Conservation (phyloP, 2,329 filamentous ascomycete species). For the Exserohilum turcica region DNA sequence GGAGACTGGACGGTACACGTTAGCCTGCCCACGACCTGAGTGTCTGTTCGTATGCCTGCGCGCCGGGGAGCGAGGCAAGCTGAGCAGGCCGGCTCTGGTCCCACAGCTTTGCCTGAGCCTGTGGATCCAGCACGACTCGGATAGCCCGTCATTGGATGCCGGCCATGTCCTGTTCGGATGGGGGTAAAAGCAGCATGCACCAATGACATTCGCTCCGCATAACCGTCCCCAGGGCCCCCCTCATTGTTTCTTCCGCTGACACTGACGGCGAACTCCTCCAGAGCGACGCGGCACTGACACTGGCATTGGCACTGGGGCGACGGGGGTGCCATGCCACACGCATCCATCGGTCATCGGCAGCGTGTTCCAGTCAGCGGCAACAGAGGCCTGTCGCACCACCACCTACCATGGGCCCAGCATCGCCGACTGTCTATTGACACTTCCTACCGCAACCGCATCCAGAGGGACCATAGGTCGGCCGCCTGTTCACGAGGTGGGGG, state of each 20-base stretch:
- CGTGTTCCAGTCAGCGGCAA: conserved; percentile 2
- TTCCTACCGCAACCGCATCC: conserved; percentile 5
- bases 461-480: background rate
- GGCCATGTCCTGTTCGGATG: background rate
- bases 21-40: background rate
- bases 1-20: conserved; percentile 7
- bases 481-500: conserved; percentile 1
- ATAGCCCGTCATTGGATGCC: conserved; percentile 14
- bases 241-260: background rate
- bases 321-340: no score
- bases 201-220: background rate
- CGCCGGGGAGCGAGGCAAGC: conserved; percentile 1
- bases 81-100: conserved; percentile 1
- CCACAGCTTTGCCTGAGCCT: conserved; percentile 1
- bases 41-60: background rate
- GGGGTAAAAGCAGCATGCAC: background rate
- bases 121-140: conserved; percentile 7
- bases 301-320: no score
- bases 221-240: background rate
- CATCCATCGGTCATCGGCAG: no score
- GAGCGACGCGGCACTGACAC: background rate
- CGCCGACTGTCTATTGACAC: conserved; percentile 1
- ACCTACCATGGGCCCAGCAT: background rate
- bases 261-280: background rate
- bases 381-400: conserved; percentile 5